A percentile compares a stretch with the other conserved stretches of the same genome.
Conservation (phyloP, 2,329 filamentous ascomycete species). For the Dryadomyces sulphureus region DNA sequence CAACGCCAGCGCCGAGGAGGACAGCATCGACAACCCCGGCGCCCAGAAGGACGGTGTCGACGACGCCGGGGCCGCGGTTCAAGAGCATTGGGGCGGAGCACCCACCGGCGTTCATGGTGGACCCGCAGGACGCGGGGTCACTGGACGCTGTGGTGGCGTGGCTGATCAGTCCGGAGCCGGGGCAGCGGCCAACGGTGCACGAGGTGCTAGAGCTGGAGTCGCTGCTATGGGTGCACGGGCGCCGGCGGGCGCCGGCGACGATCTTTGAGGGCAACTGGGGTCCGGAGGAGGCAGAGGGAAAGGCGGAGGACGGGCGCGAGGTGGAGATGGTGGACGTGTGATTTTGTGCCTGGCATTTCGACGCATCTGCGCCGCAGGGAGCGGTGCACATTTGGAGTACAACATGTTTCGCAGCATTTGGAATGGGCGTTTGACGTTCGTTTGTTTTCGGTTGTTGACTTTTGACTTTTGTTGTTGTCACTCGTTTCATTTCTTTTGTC, state of each 20-base stretch:
- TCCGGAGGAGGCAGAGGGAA: slow-evolving; percentile 38
- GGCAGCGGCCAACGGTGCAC: slow-evolving; percentile 56
- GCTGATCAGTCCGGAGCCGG: slow-evolving; percentile 72
- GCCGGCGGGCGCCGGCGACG: slow-evolving; percentile 76
- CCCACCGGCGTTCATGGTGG: slow-evolving; percentile 81
- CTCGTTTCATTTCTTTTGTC: slow-evolving; percentile 3
- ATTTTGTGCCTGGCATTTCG: slow-evolving; percentile 7
- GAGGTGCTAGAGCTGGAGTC: slow-evolving; percentile 61
- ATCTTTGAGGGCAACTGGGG: slow-evolving; percentile 96
- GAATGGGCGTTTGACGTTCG: background rate
- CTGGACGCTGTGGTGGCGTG: slow-evolving; percentile 72
- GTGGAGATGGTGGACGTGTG: slow-evolving; percentile 47
- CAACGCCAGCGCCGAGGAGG: too few relatives aligned
- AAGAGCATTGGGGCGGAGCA: slow-evolving; percentile 33
- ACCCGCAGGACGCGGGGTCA: slow-evolving; percentile 55
- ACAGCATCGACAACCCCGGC: too few relatives aligned
- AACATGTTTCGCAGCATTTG: slow-evolving; percentile 4
- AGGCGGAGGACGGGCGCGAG: slow-evolving; percentile 21
- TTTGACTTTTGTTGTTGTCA: background rate
- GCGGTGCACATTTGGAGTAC: slow-evolving; percentile 4
- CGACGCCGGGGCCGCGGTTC: slow-evolving; percentile 23
- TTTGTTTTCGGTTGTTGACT: background rate
- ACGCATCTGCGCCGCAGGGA: slow-evolving; percentile 4
- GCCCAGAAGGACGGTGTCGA: too few relatives aligned
- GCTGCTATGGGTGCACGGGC: slow-evolving; percentile 62